phyloP scores from a whole-genome alignment of 768 basidiomycete genomes.

The Myochromella boudieri region DNA sequence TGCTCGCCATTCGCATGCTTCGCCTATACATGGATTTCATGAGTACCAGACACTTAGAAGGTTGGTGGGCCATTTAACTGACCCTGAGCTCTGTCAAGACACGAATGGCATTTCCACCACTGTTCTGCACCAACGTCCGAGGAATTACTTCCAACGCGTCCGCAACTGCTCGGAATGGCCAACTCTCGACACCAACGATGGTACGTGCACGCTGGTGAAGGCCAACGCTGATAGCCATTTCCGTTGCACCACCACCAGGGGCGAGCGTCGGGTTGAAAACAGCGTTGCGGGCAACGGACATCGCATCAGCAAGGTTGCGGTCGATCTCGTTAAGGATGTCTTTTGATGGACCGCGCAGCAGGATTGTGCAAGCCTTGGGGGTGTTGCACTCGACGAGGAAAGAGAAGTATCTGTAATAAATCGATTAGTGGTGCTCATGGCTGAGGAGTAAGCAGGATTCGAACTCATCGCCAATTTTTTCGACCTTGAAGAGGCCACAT shows the following conservation, averaged over 20 bases:
- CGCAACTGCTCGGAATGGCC: conserved; percentile 88
- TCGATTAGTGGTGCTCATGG: neutral
- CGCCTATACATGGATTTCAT: conserved; percentile 49
- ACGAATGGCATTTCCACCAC: conserved; percentile 92
- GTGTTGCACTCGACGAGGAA: conserved; percentile 90
- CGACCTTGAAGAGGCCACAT: conserved; percentile 95
- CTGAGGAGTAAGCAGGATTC: conserved; percentile 18
- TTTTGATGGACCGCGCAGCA: conserved; percentile 96
- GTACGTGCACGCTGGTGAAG: conserved; percentile 77
- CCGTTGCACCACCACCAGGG: conserved; percentile 95
- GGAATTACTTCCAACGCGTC: conserved; percentile 99
- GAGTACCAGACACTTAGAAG: neutral
- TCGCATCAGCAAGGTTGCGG: conserved; percentile 95
- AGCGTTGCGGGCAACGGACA: conserved; percentile 95
- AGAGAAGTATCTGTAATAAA: conserved; percentile 72
- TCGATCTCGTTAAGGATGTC: conserved; percentile 99
- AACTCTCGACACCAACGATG: conserved; percentile 86
- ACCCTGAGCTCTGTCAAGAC: conserved; percentile 92
- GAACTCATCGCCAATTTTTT: conserved; percentile 96
- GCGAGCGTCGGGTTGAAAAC: conserved; percentile 94
- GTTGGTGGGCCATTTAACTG: conserved; percentile 21
- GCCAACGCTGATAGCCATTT: conserved; percentile 95
- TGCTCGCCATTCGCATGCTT: conserved; percentile 92
- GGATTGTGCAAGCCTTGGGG: conserved; percentile 97
- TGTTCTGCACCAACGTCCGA: conserved; percentile 91